Percentiles rank a stretch among this genome's conserved stretches.
Conservation (phyloP, 73 alveolate genomes). For the Paraurostyla sp. region DNA sequence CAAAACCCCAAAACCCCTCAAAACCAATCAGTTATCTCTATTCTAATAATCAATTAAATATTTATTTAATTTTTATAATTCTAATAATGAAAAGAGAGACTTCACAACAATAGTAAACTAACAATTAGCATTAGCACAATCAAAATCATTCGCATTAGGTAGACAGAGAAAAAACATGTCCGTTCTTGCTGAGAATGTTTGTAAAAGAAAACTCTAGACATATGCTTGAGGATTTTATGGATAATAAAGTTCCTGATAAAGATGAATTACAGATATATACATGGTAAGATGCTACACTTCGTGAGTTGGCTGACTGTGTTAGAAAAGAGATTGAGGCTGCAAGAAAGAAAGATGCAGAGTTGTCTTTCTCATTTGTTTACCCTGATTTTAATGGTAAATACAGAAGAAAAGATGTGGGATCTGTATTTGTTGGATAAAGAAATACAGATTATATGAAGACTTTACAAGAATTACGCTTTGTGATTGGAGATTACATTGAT, state of each 20-base stretch:
- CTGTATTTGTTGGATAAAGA: constrained; percentile 2
- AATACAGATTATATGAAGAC: constrained; percentile 47
- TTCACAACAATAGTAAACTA: too few species aligned
- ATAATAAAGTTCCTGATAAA: constrained; percentile 52
- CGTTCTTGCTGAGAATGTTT: constrained; percentile 84
- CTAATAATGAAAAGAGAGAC: too few species aligned
- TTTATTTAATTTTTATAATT: too few species aligned
- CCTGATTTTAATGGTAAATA: constrained; percentile 49
- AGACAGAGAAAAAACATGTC: constrained; percentile 88
- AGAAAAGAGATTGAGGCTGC: constrained; percentile 44
- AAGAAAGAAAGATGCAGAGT: constrained; percentile 72
- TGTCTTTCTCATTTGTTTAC: constrained; percentile 43
- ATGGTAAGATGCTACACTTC: constrained; percentile 85
- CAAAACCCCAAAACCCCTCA: too few species aligned
- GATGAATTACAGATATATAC: constrained; percentile 85
- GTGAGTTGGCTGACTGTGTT: constrained; percentile 80
- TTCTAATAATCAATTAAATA: too few species aligned
- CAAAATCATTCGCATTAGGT: too few species aligned
- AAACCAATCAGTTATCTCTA: too few species aligned
- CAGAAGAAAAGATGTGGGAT: constrained; percentile 57
- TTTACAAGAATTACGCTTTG: constrained; percentile 51
- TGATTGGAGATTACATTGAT: constrained; percentile 69
- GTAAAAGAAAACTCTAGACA: constrained; percentile 68
- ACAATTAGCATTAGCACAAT: too few species aligned
- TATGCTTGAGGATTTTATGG: constrained; percentile 63